phyloP scores from a whole-genome alignment of 1,284 basidiomycete genomes.

The Tilletia setariae region DNA sequence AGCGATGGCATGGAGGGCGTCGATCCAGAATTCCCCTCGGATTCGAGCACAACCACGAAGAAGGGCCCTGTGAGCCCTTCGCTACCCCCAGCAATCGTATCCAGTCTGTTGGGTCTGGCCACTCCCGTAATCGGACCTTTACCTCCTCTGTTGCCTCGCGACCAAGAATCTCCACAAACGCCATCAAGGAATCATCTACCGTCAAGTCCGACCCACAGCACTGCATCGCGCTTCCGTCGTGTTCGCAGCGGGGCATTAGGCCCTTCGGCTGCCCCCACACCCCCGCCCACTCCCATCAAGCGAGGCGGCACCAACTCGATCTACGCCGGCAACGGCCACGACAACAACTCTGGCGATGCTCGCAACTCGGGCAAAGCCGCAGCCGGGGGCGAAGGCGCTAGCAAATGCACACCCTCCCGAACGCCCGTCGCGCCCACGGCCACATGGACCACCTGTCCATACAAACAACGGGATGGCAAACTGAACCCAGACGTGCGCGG shows the following conservation, averaged over 20 bases:
- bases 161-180: neutral
- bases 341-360: slow-evolving; percentile 9
- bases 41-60: neutral
- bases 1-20: slow-evolving; percentile 12
- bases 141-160: neutral
- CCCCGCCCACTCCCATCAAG: neutral
- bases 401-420: slow-evolving; percentile 19
- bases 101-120: slow-evolving; percentile 1
- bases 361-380: neutral
- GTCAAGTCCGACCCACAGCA: too few relatives aligned
- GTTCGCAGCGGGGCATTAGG: neutral
- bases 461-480: slow-evolving; percentile 62
- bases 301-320: slow-evolving; percentile 8
- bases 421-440: slow-evolving; percentile 14
- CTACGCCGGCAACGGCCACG: slow-evolving; percentile 4
- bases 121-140: neutral
- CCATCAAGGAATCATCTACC: too few relatives aligned
- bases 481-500: slow-evolving; percentile 67
- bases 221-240: neutral
- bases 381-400: slow-evolving; percentile 1
- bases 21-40: neutral
- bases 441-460: slow-evolving; percentile 63
- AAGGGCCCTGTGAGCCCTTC: neutral
- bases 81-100: neutral
- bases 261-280: neutral